phyloP scores from a whole-genome alignment of 106 monocot species.

The Triglochin maritima region DNA sequence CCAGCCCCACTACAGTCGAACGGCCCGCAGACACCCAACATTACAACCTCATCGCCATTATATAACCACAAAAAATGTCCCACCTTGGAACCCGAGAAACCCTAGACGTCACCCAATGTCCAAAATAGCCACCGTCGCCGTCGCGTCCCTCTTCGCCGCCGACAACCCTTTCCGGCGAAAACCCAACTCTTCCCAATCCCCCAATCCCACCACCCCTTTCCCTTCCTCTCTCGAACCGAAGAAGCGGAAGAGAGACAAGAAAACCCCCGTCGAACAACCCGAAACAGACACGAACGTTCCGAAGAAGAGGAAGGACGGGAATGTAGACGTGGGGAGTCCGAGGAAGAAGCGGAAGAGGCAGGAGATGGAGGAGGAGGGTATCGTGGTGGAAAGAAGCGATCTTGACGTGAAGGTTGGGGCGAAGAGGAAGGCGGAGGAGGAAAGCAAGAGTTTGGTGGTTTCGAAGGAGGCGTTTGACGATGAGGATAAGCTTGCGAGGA shows the following conservation, averaged over 20 bases:
- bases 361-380: slow-evolving; percentile 32
- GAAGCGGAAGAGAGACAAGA: slow-evolving; percentile 18
- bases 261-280: neutral
- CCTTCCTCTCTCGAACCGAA: neutral
- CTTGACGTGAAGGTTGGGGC: slow-evolving; percentile 27
- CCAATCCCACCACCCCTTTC: slow-evolving; percentile 2
- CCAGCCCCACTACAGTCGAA: no score
- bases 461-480: slow-evolving; percentile 53
- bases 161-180: slow-evolving; percentile 94
- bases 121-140: slow-evolving; percentile 7
- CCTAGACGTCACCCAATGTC: slow-evolving; percentile 5
- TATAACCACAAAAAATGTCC: no score
- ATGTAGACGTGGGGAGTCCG: slow-evolving; percentile 10
- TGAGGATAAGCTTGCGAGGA: slow-evolving; percentile 80
- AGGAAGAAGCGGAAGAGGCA: slow-evolving; percentile 67
- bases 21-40: no score
- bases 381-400: slow-evolving; percentile 5
- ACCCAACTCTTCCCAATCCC: slow-evolving; percentile 4
- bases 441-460: slow-evolving; percentile 9
- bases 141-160: slow-evolving; percentile 59
- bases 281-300: neutral
- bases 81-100: neutral
- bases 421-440: slow-evolving; percentile 74
- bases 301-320: slow-evolving; percentile 14
- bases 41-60: no score